Evolutionary conservation across 768 basidiomycete species (phyloP).

Genomic region (Serendipita sp.): DNA sequence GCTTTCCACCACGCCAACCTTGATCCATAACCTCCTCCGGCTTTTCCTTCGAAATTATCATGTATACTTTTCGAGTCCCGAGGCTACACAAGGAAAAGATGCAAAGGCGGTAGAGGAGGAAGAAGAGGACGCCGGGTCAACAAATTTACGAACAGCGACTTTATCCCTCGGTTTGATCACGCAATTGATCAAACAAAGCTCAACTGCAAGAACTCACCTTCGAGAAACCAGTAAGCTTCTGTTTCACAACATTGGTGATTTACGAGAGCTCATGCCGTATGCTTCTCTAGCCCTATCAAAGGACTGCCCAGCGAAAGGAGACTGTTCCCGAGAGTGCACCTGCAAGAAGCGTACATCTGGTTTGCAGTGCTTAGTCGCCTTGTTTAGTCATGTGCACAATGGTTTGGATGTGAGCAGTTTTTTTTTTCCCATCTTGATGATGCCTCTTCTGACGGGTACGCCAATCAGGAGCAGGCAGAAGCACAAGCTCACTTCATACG

Average conservation of each 20-base stretch:
- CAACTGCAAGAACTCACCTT: not conserved
- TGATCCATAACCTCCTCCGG: not conserved
- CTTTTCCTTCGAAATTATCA: not conserved
- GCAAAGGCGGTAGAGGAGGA: not conserved
- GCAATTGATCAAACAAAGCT: not conserved
- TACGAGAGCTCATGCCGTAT: too few relatives aligned
- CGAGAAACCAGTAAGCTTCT: not conserved
- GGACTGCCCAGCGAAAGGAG: not conserved
- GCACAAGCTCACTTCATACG: slow-evolving; percentile 26
- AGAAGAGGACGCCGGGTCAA: not conserved
- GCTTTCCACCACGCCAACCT: not conserved
- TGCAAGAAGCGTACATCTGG: not conserved
- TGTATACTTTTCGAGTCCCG: not conserved
- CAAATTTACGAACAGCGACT: not conserved
- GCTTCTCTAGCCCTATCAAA: not conserved
- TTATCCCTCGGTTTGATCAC: not conserved
- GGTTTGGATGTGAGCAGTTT: not conserved
- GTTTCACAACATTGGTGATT: too few relatives aligned
- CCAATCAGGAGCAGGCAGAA: not conserved
- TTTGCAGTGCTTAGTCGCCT: not conserved
- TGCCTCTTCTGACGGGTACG: not conserved
- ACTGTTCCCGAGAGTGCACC: not conserved
- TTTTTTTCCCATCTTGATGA: not conserved
- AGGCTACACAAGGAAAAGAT: not conserved
- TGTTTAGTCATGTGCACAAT: not conserved